Base-by-base conservation (phyloP, 768 basidiomycete species). In the Rhodotorula kratochvilovae region DNA sequence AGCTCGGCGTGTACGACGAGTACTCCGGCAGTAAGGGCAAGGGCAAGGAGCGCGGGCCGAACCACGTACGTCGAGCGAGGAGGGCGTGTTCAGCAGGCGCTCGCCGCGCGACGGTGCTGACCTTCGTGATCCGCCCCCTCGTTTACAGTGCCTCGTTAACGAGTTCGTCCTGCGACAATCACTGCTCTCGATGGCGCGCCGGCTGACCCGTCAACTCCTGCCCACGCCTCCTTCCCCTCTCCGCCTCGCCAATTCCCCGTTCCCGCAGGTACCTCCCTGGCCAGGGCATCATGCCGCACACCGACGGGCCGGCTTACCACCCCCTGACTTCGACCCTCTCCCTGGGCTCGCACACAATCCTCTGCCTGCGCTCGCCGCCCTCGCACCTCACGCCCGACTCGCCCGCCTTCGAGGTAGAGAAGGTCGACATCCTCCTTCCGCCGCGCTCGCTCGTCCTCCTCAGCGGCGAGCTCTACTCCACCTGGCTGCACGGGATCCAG, bases 271-370 rank as follows among this genome's bases (percentile, higher is more conserved):
- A 97, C 80, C 84, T 87, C 27, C 85, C 91, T 15, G 91, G 90
- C 3, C 92, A 96, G 82, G 94, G 95, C 19, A 97, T 98, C 70
- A 90, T 93, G 91, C 91, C 92, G 3, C 94, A 96, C 77, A 88
- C 95, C 82, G 93, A 97, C 79, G 92, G 94, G 0, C 89, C 92
- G 4, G 85, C 88, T 27, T 97, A 95, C 81, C 82, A 87, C 77
- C 91, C 93, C 0, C 86, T 89, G 10, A 93, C 96, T 2, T 89
- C 91, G 3, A 96, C 94, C n/a, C 81, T 97, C 61, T 92, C 93
- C 23, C 81, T 96, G 68, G 88, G 89, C 53, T 90, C 91, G 3
- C 91, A 93, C 79, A 83, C 89, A 5, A 82, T 91, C 66, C 88
- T 97, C 74, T 85, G 92, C 80, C 90, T 95, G 78, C 91, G 91